Percentiles rank a stretch among this genome's conserved stretches.
phyloP scores from a whole-genome alignment of 495 filamentous ascomycete genomes.

The Penicillium silybi region DNA sequence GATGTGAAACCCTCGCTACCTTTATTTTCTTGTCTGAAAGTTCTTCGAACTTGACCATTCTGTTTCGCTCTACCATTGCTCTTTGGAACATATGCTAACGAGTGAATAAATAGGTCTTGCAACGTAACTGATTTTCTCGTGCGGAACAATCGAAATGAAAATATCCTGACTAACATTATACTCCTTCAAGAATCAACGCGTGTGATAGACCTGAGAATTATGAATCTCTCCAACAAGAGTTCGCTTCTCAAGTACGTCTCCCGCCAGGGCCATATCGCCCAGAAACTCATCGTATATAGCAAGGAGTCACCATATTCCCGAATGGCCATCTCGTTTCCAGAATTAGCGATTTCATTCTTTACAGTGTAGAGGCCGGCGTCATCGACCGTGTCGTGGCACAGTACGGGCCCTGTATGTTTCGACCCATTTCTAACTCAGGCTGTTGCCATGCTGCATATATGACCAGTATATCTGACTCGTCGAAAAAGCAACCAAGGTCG shows the following conservation, averaged over 20 bases:
- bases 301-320: slow-evolving; percentile 59
- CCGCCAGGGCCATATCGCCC: slow-evolving; percentile 33
- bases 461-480: slow-evolving; percentile 25
- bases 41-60: slow-evolving; percentile 8
- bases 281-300: slow-evolving; percentile 45
- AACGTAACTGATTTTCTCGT: not conserved
- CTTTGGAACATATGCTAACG: slow-evolving; percentile 4
- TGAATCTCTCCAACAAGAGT: slow-evolving; percentile 71
- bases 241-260: slow-evolving; percentile 62
- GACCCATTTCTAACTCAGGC: slow-evolving; percentile 15
- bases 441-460: not conserved
- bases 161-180: slow-evolving; percentile 29
- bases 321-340: slow-evolving; percentile 96
- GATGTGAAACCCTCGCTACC: slow-evolving; percentile 99
- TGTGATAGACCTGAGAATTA: slow-evolving; percentile 87
- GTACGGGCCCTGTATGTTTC: slow-evolving; percentile 83
- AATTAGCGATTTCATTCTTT: slow-evolving; percentile 93
- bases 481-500: slow-evolving; percentile 77
- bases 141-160: not conserved
- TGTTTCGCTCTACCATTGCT: slow-evolving; percentile 7
- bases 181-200: slow-evolving; percentile 72
- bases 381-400: slow-evolving; percentile 79
- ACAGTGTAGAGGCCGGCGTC: slow-evolving; percentile 90
- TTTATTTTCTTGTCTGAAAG: slow-evolving; percentile 80
- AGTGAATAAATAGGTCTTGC: not conserved